Base-by-base conservation (phyloP, 2,329 filamentous ascomycete genomes). In the Samsoniella hepiali region DNA sequence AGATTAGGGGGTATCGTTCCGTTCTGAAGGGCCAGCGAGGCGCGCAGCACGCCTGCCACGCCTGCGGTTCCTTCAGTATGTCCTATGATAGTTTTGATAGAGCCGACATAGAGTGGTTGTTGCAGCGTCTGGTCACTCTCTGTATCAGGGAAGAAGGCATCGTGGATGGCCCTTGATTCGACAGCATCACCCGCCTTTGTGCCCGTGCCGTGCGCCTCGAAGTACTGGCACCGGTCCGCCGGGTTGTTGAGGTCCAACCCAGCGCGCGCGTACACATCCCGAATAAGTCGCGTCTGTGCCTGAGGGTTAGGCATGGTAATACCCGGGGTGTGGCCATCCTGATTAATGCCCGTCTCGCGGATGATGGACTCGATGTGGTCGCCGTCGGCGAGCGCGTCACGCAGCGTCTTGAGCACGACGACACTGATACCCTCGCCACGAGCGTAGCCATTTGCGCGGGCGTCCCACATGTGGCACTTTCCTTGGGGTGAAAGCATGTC, bases 401-500 rank as follows among this genome's bases (percentile, higher is more conserved):
- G 76, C 1, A 86, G 74, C 0, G 76, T 79, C 72, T 87, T 87
- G 11, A 87, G 69, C 6, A 86, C 69, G 5, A 87, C 66, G 51
- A 81, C 75, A 3, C 76, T 81, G 38, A 80, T 78, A 2, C 83
- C 84, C 66, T 87, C 85, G 10, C 83, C 85, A 10, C 85, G 79
- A 0, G 80, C 84, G 67, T 86, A 88, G 0, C 86, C 86, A 51
- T 7, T 55, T 67, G 66, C 10, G 63, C 64, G 17, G 55, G 67
- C 47, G 68, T 72, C 51, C 54, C 63, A 58, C 65, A 80, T 82
- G 57, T 76, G 77, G 34, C 78, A 84, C 31, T 78, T 74, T 1
- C 81, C 81, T 0, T 76, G 77, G 38, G 82, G 78, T 0, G 81
- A 82, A 32, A 78, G 66, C 75, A 79, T 78, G 66, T 79, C 79